phyloP scores from a whole-genome alignment of 1,284 basidiomycete species.

The Cutaneotrichosporon daszewskae region DNA sequence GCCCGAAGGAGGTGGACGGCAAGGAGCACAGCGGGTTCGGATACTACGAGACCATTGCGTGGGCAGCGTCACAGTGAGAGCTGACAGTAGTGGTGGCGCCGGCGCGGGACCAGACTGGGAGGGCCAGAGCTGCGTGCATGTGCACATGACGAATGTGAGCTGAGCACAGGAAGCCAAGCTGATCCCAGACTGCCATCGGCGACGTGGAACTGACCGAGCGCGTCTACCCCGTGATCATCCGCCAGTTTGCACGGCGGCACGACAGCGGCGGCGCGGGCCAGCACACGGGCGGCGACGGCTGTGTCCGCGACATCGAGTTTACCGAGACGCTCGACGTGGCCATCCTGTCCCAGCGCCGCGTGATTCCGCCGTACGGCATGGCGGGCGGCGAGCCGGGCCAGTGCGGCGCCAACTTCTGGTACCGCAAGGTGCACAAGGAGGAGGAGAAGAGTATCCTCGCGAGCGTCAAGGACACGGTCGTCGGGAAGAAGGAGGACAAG shows the following conservation, averaged over 20 bases:
- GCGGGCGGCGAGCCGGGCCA: conserved; percentile 73
- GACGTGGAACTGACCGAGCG: conserved; percentile 41
- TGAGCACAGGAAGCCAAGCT: neutral
- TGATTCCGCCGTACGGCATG: conserved; percentile 82
- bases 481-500: neutral
- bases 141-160: conserved; percentile 30
- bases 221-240: conserved; percentile 74
- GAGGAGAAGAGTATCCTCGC: neutral
- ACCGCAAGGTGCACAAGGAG: conserved; percentile 1
- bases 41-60: conserved; percentile 90
- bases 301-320: conserved; percentile 77
- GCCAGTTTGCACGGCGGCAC: conserved; percentile 70
- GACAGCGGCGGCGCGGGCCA: conserved; percentile 65
- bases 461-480: neutral
- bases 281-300: conserved; percentile 81
- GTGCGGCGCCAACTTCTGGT: conserved; percentile 82
- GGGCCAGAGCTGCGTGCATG: conserved; percentile 52
- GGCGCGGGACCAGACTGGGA: conserved; percentile 88
- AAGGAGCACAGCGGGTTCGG: conserved; percentile 68
- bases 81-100: conserved; percentile 62
- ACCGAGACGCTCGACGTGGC: conserved; percentile 81
- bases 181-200: conserved; percentile 26
- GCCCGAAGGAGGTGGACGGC: conserved; percentile 68
- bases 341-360: conserved; percentile 67
- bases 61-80: neutral